Base-by-base conservation (phyloP, 2,329 filamentous ascomycete species). In the Amylocarpus encephaloides region DNA sequence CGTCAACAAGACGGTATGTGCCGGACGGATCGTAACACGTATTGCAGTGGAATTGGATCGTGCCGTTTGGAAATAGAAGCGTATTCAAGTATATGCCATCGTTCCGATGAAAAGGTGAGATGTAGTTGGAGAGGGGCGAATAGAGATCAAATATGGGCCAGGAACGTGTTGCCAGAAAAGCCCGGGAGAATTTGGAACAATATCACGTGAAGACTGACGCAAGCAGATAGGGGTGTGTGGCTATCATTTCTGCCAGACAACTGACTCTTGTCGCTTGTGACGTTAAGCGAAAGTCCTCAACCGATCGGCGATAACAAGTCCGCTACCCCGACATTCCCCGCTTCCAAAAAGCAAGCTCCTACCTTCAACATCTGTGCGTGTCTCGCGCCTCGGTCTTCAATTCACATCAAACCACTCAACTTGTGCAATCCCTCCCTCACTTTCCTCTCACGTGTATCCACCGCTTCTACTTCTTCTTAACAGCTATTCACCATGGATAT, bases 401-500 rank as follows among this genome's bases (percentile, higher is more conserved):
- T 26, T 26, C 39, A 42, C 39, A 36, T 16, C 44, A 39, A 34
- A 38, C 42, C 22, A 36, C 15, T 34, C 47, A 36, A 36, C 39
- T 36, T 33, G 45, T 26, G 22, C 22, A 26, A 26, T 7, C 7
- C 22, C 22, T 26, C 22, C 13, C 22, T 26, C 22, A 12, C 30
- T 42, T 11, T 6, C 12, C 19, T 46, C n/a, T 34, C 32, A 32
- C 48, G 16, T 52, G 39, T n/a, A 38, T 44, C 45, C 41, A 33
- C 32, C 39, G 18, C 38, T 41, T 18, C 16, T n/a, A n/a, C n/a
- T 33, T 26, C 33, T 40, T 38, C 34, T 19, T 41, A 29, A 41
- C 29, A 26, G 11, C 18, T 15, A 35, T 47, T 58, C 55, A 54
- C 18, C 26, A 63, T 63, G 59, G 58, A 59, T 53, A 56, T 61